These are phyloP conservation scores for Flaveria robusta DNA, from an alignment of 129 eudicot genomes.

Conservation along the genomic window DNA sequence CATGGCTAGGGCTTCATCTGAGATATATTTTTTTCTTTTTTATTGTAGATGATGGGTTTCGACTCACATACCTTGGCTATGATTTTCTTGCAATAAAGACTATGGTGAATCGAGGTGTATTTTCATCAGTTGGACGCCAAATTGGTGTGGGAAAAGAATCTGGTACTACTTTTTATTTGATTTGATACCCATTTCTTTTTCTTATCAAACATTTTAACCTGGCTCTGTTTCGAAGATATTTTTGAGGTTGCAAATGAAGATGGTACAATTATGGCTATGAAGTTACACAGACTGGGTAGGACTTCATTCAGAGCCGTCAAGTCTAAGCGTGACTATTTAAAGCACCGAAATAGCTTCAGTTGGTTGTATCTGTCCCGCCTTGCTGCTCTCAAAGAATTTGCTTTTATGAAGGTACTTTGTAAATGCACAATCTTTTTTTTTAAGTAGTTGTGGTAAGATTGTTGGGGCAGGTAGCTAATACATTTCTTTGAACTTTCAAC, in stretches of 20 bases:
- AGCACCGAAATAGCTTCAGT: conserved; percentile 81
- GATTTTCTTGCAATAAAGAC: conserved; percentile 97
- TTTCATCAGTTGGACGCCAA: conserved; percentile 88
- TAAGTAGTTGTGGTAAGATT: background rate
- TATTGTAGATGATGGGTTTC: conserved; percentile 81
- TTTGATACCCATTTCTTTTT: background rate
- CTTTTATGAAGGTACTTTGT: conserved; percentile 84
- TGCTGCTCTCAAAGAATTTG: conserved; percentile 95
- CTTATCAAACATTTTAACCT: background rate
- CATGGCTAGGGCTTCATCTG: conserved; percentile 1
- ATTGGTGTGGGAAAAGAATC: conserved; percentile 98
- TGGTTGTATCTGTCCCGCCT: conserved; percentile 96
- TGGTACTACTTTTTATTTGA: conserved; percentile 43
- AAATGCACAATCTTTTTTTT: conserved; percentile 11
- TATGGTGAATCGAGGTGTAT: conserved; percentile 85
- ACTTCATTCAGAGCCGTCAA: conserved; percentile 93
- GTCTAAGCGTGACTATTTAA: conserved; percentile 91
- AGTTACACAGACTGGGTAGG: conserved; percentile 92
- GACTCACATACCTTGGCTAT: conserved; percentile 91
- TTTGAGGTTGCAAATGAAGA: conserved; percentile 98
- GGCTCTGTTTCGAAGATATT: conserved; percentile 52
- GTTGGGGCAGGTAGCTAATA: background rate
- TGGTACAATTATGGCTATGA: conserved; percentile 86
- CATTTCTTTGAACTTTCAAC: background rate
- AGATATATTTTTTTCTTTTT: background rate